These are phyloP conservation scores for Kodamaea sp. DNA, from an alignment of 1,139 yeast genomes.

Conservation along the genomic window DNA sequence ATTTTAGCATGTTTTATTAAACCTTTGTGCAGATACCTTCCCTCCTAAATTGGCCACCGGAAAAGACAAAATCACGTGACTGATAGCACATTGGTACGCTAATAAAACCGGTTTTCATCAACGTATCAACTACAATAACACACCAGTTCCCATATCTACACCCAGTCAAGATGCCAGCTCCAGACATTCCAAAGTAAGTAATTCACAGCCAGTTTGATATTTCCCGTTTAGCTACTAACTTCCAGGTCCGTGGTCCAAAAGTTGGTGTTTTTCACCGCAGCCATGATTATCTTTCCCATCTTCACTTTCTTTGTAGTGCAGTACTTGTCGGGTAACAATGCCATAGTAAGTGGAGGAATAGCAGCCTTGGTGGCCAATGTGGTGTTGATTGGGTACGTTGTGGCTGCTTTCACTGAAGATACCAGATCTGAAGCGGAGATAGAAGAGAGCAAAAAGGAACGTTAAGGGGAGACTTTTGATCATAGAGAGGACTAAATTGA, in stretches of 20 bases:
- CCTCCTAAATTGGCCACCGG: too few relatives aligned
- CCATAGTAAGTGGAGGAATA: conserved; percentile 81
- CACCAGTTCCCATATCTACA: too few relatives aligned
- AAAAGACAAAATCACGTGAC: too few relatives aligned
- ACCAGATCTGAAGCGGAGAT: conserved; percentile 34
- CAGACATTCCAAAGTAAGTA: conserved; percentile 61
- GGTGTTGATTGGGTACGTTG: conserved; percentile 81
- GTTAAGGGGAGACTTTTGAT: too few relatives aligned
- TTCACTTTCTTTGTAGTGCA: conserved; percentile 69
- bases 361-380: conserved; percentile 89
- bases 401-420: conserved; percentile 86
- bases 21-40: too few relatives aligned
- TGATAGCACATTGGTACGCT: too few relatives aligned
- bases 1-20: too few relatives aligned
- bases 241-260: conserved; percentile 64
- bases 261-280: conserved; percentile 81
- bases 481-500: too few relatives aligned
- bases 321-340: conserved; percentile 49
- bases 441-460: conserved; percentile 7
- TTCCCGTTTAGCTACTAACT: too few relatives aligned
- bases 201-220: too few relatives aligned
- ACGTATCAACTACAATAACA: neutral
- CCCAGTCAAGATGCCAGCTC: conserved; percentile 46
- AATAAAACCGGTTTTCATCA: too few relatives aligned
- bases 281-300: conserved; percentile 84